A percentile compares a stretch with the other conserved stretches of the same genome.
phyloP scores from a whole-genome alignment of 2,329 filamentous ascomycete species.

The Pseudocercospora macadamiae region DNA sequence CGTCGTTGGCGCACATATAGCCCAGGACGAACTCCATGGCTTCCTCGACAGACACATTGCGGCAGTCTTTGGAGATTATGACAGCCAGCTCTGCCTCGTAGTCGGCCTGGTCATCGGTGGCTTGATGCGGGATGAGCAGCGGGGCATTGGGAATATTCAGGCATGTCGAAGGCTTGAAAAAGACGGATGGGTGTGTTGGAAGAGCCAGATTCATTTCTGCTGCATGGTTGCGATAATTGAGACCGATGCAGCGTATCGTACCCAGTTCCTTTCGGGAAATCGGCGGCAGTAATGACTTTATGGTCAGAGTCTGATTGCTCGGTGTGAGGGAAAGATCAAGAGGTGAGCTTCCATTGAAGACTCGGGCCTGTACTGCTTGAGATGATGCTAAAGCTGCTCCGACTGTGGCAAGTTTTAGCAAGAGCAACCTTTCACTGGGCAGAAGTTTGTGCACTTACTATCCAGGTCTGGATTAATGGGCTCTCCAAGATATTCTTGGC shows the following conservation, averaged over 20 bases:
- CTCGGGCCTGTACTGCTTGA: slow-evolving; percentile 6
- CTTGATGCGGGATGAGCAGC: slow-evolving; percentile 16
- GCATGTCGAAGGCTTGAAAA: slow-evolving; percentile 19
- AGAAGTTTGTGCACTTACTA: neutral
- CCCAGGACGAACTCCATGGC: slow-evolving; percentile 7
- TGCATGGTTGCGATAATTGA: slow-evolving; percentile 15
- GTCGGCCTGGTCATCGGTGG: slow-evolving; percentile 48
- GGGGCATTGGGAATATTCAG: slow-evolving; percentile 11
- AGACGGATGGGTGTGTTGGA: slow-evolving; percentile 15
- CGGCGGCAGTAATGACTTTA: slow-evolving; percentile 8
- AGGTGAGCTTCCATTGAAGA: slow-evolving; percentile 1
- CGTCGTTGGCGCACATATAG: slow-evolving; percentile 12
- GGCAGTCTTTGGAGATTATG: slow-evolving; percentile 57
- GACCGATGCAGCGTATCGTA: slow-evolving; percentile 15
- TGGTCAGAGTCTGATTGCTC: neutral
- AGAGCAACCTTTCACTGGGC: neutral
- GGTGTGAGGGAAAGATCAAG: neutral
- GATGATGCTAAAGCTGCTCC: neutral
- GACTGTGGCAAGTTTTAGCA: neutral
- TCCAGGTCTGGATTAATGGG: slow-evolving; percentile 9
- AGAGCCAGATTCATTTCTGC: slow-evolving; percentile 13
- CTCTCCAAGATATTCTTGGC: neutral
- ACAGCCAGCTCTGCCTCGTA: slow-evolving; percentile 55
- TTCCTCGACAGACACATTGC: slow-evolving; percentile 26
- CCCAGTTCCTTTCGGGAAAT: slow-evolving; percentile 6